Evolutionary conservation across 2,329 filamentous ascomycete species (phyloP).

Genomic region (Clarireedia hainanense): DNA sequence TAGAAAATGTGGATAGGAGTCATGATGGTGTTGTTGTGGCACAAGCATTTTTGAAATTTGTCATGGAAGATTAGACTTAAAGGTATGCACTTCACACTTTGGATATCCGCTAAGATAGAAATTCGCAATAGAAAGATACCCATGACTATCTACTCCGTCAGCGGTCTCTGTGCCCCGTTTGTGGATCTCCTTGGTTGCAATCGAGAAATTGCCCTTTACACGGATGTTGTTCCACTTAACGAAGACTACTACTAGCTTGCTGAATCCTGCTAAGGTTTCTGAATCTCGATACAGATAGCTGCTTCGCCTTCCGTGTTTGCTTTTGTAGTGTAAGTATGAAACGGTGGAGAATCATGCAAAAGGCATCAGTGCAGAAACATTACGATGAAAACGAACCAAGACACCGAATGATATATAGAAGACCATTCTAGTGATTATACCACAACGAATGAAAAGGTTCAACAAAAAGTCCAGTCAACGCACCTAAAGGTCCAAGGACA

Average conservation of each 20-base stretch:
- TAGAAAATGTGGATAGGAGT: conserved; percentile 53
- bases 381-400: too few relatives aligned
- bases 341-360: too few relatives aligned
- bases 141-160: background rate
- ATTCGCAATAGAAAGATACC: background rate
- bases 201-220: background rate
- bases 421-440: background rate
- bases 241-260: too few relatives aligned
- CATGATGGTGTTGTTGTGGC: conserved; percentile 78
- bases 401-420: background rate
- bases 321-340: too few relatives aligned
- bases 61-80: conserved; percentile 44
- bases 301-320: too few relatives aligned
- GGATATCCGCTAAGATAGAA: background rate
- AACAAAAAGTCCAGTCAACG: background rate
- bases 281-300: too few relatives aligned
- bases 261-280: too few relatives aligned
- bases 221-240: background rate
- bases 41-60: conserved; percentile 67
- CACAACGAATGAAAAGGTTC: background rate
- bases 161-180: background rate
- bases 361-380: too few relatives aligned
- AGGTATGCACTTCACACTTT: background rate
- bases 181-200: background rate
- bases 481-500: background rate